Base-by-base conservation (phyloP, 768 basidiomycete species). In the Collybia sordida region DNA sequence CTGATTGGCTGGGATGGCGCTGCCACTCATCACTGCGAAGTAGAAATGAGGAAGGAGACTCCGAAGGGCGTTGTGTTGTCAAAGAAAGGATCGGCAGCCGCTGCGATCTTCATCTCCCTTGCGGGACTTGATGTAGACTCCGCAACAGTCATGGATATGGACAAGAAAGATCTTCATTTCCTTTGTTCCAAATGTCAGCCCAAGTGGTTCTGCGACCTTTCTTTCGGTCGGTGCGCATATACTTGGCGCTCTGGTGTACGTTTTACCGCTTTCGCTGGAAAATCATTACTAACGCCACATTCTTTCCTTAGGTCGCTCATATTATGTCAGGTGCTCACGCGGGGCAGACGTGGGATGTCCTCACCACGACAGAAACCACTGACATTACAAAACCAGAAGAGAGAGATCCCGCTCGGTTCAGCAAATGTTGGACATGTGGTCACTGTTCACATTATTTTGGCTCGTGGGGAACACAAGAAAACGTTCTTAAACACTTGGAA, bases 221-320 rank as follows among this genome's bases (percentile, higher is more conserved):
- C 7, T 45, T 6, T 15, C 6, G 24, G 23, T 15, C 23, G 24
- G 17, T 47, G 18, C 18, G 37, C 36, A 1, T 49, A 49, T 42
- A 42, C 39, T 6, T 55, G 57, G 57, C 50, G 57, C 8, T 47
- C 49, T 24, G 54, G 54, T 12, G 54, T 58, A 23, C 11, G 54
- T 49, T 9, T 23, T 24, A 27, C 42, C 3, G 31, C 11, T 31
- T 31, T 12, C 9, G 5, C 5, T 14, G 31, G 11, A 39, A 11
- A 18, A 23, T 35, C 19, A 15, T 27, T 9, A 38, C 3, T 19
- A 21, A 19, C 15, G 15, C 5, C 19, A 31, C 14, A n/a, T 14
- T 11, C 31, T 5, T 27, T 37, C 23, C 7, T 15, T 38, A 55
- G 47, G 37, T 52, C 19, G 45, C 50, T 11, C 54, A 51, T 14